phyloP scores from a whole-genome alignment of 345 rosid genomes.

The Lepidium sativum region DNA sequence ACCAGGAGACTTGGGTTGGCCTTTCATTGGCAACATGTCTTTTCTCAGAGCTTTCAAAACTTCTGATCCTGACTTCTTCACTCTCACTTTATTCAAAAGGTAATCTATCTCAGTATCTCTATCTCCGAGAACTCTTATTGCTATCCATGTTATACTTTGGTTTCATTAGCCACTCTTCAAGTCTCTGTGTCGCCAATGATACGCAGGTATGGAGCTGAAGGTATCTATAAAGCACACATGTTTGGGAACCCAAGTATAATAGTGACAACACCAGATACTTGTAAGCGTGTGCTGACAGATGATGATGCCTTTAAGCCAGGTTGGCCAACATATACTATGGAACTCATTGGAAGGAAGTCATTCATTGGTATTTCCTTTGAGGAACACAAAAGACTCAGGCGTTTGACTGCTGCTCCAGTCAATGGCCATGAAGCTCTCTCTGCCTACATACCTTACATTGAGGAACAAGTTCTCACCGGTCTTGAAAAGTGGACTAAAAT shows the following conservation, averaged over 20 bases:
- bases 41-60: constrained; percentile 42
- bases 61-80: constrained; percentile 36
- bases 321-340: constrained; percentile 62
- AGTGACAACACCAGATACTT: constrained; percentile 66
- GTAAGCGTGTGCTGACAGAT: constrained; percentile 49
- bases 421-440: constrained; percentile 51
- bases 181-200: background rate
- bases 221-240: constrained; percentile 79
- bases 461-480: constrained; percentile 38
- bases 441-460: constrained; percentile 33
- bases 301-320: constrained; percentile 73
- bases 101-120: background rate
- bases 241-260: constrained; percentile 77
- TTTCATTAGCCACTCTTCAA: background rate
- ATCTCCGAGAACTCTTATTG: background rate
- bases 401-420: constrained; percentile 42
- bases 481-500: constrained; percentile 56
- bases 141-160: background rate
- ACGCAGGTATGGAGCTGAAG: constrained; percentile 54
- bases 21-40: constrained; percentile 41
- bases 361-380: constrained; percentile 41
- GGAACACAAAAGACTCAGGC: constrained; percentile 50
- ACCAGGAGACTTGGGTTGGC: constrained; percentile 46
- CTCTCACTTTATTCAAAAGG: constrained; percentile 24
- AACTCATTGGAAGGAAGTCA: constrained; percentile 77